Evolutionary conservation across 306 rosid genomes (phyloP), one percentile per base, ranked within the genome.

Genomic region (Dryas octopetala): DNA sequence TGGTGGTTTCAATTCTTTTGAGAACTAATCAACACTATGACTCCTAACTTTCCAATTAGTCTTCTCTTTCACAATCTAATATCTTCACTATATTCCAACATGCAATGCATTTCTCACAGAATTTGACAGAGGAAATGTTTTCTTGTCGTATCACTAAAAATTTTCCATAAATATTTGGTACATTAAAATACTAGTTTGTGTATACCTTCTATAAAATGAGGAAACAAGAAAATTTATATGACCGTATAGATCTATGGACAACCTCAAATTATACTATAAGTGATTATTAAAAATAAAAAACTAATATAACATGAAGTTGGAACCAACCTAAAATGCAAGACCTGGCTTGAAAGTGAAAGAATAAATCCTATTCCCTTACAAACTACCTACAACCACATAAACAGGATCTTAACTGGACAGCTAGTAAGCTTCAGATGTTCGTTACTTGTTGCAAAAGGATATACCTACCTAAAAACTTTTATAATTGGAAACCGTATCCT

Each of bases 351-450:
- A 5, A 5, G 49, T 5, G 49, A 46, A 46, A 46, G 49, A 2
- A 46, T 46, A 63, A 63, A 15, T 16, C 46, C 7, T 63, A 12
- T 50, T 50, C 46, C 10, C 23, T 3, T 38, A 54, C 7, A n/a
- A 54, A 54, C 59, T 14, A 62, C 60, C 32, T 15, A n/a, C 49
- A 50, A 50, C 41, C 49, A 13, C 12, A 48, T n/a, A 66, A 44
- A 44, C 44, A 68, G 59, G 59, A 68, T 68, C 46, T 49, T 68
- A 50, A 49, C 55, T 8, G 50, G 72, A 48, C 19, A 66, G 15
- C 1, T 48, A 19, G 23, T 40, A 67, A 48, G 16, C 5, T 70
- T 40, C 38, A 40, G 53, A 54, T 54, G 52, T 11, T 43, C 47
- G 0, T 5, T 53, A 40, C 64, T 54, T 54, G 0, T 45, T 58